A percentile compares a stretch with the other conserved stretches of the same genome.
Conservation (phyloP, 768 basidiomycete species). For the Pleurotus tuoliensis region DNA sequence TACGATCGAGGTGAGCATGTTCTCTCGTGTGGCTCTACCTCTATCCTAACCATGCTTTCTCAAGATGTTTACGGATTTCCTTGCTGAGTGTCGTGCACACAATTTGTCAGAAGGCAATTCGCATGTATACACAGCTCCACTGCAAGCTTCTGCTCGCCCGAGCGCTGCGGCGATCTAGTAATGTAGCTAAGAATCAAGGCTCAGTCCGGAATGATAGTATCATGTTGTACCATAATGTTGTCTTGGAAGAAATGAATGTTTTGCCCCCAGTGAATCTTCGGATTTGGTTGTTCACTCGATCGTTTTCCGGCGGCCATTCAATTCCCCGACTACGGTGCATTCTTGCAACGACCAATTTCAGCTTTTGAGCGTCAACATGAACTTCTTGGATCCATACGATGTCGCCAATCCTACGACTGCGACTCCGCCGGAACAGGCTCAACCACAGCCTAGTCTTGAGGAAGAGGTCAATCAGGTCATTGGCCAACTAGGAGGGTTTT, state of each 20-base stretch:
- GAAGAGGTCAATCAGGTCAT: constrained; percentile 89
- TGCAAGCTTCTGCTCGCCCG: not conserved
- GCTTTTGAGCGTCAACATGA: constrained; percentile 44
- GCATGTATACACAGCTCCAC: not conserved
- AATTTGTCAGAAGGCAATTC: constrained; percentile 31
- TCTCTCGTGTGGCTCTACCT: not conserved
- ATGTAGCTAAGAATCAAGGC: not conserved
- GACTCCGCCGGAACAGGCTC: constrained; percentile 23
- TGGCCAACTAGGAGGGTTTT: constrained; percentile 81
- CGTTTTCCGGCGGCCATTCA: not conserved
- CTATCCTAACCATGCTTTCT: not conserved
- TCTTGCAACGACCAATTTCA: not conserved
- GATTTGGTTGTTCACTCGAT: not conserved
- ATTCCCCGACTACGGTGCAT: constrained; percentile 21
- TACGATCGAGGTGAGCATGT: constrained; percentile 79
- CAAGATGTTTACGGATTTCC: constrained; percentile 93
- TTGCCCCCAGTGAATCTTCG: not conserved
- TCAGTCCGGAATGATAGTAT: not conserved
- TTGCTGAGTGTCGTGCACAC: constrained; percentile 70
- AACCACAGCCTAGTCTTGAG: constrained; percentile 58
- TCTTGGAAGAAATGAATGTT: not conserved
- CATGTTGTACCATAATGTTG: not conserved
- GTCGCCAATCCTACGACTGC: constrained; percentile 43
- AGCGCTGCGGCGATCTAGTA: not conserved
- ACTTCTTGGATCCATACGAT: constrained; percentile 72